Conservation (phyloP, 2,329 filamentous ascomycete species). For the Teratosphaeria zuluensis region DNA sequence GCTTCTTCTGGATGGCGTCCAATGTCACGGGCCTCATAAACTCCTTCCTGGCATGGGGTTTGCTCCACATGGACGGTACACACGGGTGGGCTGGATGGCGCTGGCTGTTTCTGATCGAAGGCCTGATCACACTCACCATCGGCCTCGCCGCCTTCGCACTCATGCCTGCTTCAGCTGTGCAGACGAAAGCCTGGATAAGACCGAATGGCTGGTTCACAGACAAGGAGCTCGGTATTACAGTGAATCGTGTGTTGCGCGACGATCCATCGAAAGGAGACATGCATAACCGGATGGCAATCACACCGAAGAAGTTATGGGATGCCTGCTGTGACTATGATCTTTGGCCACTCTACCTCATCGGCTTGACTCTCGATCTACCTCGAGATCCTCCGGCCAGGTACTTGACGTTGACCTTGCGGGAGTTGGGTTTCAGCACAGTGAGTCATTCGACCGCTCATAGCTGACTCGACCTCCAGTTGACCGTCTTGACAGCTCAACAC, state of each 20-base stretch:
- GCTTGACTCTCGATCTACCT: constrained; percentile 33
- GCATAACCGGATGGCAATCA: constrained; percentile 50
- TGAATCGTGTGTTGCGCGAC: constrained; percentile 54
- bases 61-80: constrained; percentile 32
- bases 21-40: constrained; percentile 46
- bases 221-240: constrained; percentile 52
- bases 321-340: constrained; percentile 47
- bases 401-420: constrained; percentile 30
- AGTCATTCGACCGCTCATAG: background rate
- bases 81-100: constrained; percentile 34
- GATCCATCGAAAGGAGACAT: constrained; percentile 53
- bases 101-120: constrained; percentile 48
- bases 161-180: constrained; percentile 50
- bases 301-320: constrained; percentile 38
- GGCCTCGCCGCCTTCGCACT: constrained; percentile 37
- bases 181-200: constrained; percentile 52
- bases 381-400: constrained; percentile 30
- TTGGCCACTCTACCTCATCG: constrained; percentile 47
- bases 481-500: constrained; percentile 24
- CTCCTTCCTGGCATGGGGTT: constrained; percentile 17
- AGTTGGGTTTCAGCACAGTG: constrained; percentile 29
- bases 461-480: no score
- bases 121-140: constrained; percentile 22
- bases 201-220: constrained; percentile 57
- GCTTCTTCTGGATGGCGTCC: constrained; percentile 57